Base-by-base conservation (phyloP, 2,329 filamentous ascomycete species). In the Knoxdaviesia proteae region DNA sequence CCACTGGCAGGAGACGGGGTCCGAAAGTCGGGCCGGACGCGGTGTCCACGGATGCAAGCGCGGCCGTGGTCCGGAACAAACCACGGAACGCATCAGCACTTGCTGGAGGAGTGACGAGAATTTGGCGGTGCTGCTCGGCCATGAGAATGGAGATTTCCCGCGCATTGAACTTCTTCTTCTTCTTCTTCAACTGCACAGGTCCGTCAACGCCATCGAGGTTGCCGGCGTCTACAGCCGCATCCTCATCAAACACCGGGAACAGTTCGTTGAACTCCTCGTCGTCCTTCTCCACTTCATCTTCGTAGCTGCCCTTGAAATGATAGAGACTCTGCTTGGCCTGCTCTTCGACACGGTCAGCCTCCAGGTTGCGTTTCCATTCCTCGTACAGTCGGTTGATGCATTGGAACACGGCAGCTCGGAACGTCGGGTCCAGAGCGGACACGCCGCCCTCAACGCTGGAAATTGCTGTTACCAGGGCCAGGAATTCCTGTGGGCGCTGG, bases 351-450 rank as follows among this genome's bases (percentile, higher is more conserved):
- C 84, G 80, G 48, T 94, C 87, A 20, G 74, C 66, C 42, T 79
- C 71, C 2, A 94, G 70, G 53, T 80, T 79, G 41, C 72, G 69
- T 50, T 74, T 82, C 87, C 88, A 98, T 41, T 86, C 69, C 10
- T 74, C 62, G 52, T 87, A 93, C 52, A 92, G 78, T 10, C 63
- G 65, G 42, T 81, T 72, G 47, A 94, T 75, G 11, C 76, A 68
- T 49, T 71, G 68, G 43, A 80, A 76, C 2, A 88, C 57, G 40
- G 57, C 49, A 3, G 52, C 45, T 37, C 61, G 50, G 41, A 73
- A 55, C 46, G 57, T 56, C 6, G 36, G 8, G 36, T 57, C 49
- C 1, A 63, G 43, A 20, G 20, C 20, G 10, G 45, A 39, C 31
- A 42, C 42, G 32, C 44, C n/a, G 0, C 65, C 66, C 45, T 77